Percentiles rank a stretch among this genome's conserved stretches.
Conservation (phyloP, 2,329 filamentous ascomycete species). For the Trichoderma simmonsii region DNA sequence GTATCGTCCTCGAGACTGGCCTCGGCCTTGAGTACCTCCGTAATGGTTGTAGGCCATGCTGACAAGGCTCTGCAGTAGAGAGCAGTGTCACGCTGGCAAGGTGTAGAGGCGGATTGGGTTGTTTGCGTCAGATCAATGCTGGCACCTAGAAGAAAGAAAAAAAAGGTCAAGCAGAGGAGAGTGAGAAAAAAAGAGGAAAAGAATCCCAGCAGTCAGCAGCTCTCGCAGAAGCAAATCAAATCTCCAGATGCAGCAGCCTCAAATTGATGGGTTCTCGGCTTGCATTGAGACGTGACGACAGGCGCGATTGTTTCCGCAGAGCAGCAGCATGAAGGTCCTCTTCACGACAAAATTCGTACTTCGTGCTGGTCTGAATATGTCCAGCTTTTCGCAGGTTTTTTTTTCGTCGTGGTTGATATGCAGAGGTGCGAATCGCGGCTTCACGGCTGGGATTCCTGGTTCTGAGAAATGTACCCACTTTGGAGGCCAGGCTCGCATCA, state of each 20-base stretch:
- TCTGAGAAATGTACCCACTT: not conserved
- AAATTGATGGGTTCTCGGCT: slow-evolving; percentile 6
- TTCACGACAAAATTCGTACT: not conserved
- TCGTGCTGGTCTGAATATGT: not conserved
- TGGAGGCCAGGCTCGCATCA: slow-evolving; percentile 24
- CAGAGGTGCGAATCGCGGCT: slow-evolving; percentile 13
- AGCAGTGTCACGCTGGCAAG: slow-evolving; percentile 4
- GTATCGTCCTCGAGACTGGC: not conserved
- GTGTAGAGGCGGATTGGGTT: not conserved
- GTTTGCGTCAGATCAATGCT: not conserved
- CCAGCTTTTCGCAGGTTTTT: not conserved
- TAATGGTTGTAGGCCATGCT: slow-evolving; percentile 61
- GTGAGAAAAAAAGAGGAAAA: not conserved
- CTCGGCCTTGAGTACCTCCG: slow-evolving; percentile 41
- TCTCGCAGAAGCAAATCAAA: not conserved
- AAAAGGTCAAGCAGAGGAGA: not conserved
- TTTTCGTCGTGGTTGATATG: not conserved
- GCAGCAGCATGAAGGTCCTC: not conserved
- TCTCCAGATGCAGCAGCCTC: slow-evolving; percentile 1
- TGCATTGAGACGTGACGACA: slow-evolving; percentile 2
- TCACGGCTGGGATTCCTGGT: not conserved
- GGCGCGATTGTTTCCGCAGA: not conserved
- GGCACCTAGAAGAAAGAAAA: not conserved
- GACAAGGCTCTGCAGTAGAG: not conserved
- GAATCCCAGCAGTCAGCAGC: not conserved